Base-by-base conservation (phyloP, 306 rosid species). In the Vigna nakashimae region DNA sequence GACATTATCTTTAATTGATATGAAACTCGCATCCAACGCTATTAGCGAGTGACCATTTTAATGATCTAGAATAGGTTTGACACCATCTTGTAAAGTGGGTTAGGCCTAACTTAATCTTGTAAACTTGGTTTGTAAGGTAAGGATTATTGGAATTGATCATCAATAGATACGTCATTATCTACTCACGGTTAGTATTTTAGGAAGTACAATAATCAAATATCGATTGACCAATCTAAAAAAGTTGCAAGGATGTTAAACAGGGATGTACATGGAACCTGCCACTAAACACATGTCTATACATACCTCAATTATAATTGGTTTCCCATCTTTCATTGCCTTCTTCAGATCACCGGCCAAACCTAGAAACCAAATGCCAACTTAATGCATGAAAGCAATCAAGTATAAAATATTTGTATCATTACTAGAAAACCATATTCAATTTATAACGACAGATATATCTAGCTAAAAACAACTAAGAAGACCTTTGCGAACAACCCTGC, bases 291-390 rank as follows among this genome's bases (percentile, higher is more conserved):
- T 30, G 36, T 69, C 40, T 42, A 51, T 65, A 46, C 82, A 76
- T 67, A 92, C 98, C 93, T 95, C 98, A 65, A 95, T 95, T 80
- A 95, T 95, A 71, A 95, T 91, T 32, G 98, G 98, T 76, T 95
- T 92, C 82, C 98, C 98, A 88, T 95, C 98, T 87, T 92, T 95
- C 98, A 95, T 89, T 49, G 98, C 98, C 83, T 95, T 95, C 90
- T 92, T 95, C 85, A 95, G 79, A 88, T 95, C 98, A 73, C 98
- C 98, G 22, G 92, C 97, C 96, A 95, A 87, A 67, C 98, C 98
- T 95, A 86, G 9, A 50, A 88, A 81, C 51, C 73, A 85, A 78
- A 74, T 59, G 82, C 73, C 62, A 76, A 28, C 49, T 74, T 26
- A 43, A 79, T 34, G 22, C 40, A 49, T 15, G 36, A 74, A 53